Base-by-base conservation (phyloP, 305 asterid genomes). In the Fraxinus xanthoxyloides region DNA sequence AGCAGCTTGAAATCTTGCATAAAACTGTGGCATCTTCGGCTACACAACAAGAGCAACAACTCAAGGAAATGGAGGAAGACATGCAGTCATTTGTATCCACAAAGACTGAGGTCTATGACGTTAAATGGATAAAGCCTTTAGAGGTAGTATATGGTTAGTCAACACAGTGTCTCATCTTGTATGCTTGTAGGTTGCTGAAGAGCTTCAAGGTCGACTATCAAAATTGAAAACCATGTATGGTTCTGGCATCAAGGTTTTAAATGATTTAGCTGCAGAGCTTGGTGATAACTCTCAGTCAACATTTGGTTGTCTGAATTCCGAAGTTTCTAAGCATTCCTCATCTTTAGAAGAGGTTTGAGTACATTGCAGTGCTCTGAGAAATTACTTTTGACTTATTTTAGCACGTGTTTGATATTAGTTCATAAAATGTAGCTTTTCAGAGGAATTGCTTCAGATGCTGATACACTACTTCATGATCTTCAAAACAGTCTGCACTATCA, bases 1-100 rank as follows among this genome's bases (percentile, higher is more conserved):
- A 84, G 72, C 90, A 89, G 81, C 92, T 91, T 79, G 90, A 87
- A 36, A 87, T 82, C 81, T 79, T 88, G 43, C 72, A 84, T n/a
- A 82, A 85, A 82, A 85, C 82, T 4, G 81, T 90, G 12, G 89
- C 89, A 40, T 76, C 76, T 82, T 87, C 92, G 38, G 84, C 72
- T 75, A 83, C 79, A 24, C 80, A 78, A 77, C 90, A 91, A 83
- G 92, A 89, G 83, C 86, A 87, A 77, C 87, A 87, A 82, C 82
- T 87, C 85, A 86, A 88, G 73, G 82, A 28, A 24, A 78, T 91
- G 77, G 87, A 89, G 84, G 91, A 89, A 15, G 83, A 87, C 26
- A 85, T 85, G 0, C 85, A 74, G 76, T 80, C 86, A 13, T 88
- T 88, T 77, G 78, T 88, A 82, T 61, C 88, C 67, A 79, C 89